These are phyloP conservation scores for Aspergillus hancockii DNA, from an alignment of 495 filamentous ascomycete genomes.

Conservation along the genomic window DNA sequence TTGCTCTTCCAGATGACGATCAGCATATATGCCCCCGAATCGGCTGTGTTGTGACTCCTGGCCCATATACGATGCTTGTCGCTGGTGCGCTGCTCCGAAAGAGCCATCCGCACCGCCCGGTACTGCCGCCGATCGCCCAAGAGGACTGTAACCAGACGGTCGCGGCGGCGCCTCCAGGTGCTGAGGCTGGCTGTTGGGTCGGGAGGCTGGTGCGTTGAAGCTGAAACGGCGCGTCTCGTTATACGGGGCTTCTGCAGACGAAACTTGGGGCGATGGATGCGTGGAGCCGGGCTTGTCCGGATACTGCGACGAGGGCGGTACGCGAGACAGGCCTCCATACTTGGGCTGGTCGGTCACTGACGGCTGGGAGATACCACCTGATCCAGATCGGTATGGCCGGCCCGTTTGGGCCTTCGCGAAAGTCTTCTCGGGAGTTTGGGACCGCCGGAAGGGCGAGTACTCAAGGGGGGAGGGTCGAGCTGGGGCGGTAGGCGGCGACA, in stretches of 20 bases:
- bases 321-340: conserved; percentile 38
- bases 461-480: conserved; percentile 52
- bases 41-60: conserved; percentile 34
- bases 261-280: conserved; percentile 43
- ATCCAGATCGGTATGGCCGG: conserved; percentile 46
- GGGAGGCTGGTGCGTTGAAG: conserved; percentile 40
- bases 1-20: conserved; percentile 48
- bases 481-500: conserved; percentile 49
- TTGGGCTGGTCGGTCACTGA: conserved; percentile 34
- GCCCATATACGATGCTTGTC: conserved; percentile 31
- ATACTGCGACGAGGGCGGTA: conserved; percentile 35
- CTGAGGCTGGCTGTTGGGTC: conserved; percentile 47
- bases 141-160: conserved; percentile 39
- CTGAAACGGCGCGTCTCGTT: conserved; percentile 42
- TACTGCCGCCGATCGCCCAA: conserved; percentile 31
- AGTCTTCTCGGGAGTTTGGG: conserved; percentile 71
- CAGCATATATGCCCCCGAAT: conserved; percentile 38
- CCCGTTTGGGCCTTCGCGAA: conserved; percentile 34
- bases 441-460: conserved; percentile 63
- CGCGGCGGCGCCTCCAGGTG: conserved; percentile 39
- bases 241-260: conserved; percentile 37
- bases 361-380: conserved; percentile 37
- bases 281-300: conserved; percentile 42
- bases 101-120: conserved; percentile 25
- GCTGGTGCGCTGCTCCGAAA: conserved; percentile 25